phyloP scores from a whole-genome alignment of 495 filamentous ascomycete species.

The Trichoderma reesei region DNA sequence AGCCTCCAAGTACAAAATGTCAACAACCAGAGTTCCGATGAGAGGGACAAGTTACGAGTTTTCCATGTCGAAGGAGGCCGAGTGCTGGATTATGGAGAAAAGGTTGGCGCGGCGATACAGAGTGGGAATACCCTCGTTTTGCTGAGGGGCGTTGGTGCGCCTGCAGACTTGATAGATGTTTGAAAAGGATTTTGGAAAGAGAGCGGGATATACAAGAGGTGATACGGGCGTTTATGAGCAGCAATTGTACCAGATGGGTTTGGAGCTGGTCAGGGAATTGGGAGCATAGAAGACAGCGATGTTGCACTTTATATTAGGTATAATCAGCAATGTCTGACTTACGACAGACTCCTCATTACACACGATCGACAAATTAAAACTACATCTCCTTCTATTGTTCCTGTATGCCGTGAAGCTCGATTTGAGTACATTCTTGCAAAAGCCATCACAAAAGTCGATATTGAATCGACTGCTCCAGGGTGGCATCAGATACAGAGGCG shows the following conservation, averaged over 20 bases:
- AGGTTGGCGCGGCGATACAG: slow-evolving; percentile 57
- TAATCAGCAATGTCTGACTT: too few relatives aligned
- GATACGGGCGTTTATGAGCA: neutral
- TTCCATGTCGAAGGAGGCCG: slow-evolving; percentile 89
- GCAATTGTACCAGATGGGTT: neutral
- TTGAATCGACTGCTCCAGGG: neutral
- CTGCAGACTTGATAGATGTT: slow-evolving; percentile 35
- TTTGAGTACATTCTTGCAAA: too few relatives aligned
- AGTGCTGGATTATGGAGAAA: slow-evolving; percentile 77
- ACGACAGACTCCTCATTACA: too few relatives aligned
- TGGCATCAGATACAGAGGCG: neutral
- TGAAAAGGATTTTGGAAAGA: slow-evolving; percentile 17
- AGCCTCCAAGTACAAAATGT: slow-evolving; percentile 74
- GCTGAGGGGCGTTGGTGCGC: slow-evolving; percentile 67
- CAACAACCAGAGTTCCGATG: slow-evolving; percentile 71
- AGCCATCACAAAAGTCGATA: neutral
- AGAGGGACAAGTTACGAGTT: slow-evolving; percentile 69
- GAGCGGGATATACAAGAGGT: neutral
- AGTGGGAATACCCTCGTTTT: slow-evolving; percentile 85
- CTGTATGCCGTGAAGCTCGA: too few relatives aligned
- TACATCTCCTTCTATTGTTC: too few relatives aligned
- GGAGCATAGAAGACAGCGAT: too few relatives aligned
- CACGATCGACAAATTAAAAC: too few relatives aligned
- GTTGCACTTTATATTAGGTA: too few relatives aligned
- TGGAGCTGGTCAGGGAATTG: too few relatives aligned